phyloP scores from a whole-genome alignment of 139 green algal species.

The Axilococcus clingmanii region DNA sequence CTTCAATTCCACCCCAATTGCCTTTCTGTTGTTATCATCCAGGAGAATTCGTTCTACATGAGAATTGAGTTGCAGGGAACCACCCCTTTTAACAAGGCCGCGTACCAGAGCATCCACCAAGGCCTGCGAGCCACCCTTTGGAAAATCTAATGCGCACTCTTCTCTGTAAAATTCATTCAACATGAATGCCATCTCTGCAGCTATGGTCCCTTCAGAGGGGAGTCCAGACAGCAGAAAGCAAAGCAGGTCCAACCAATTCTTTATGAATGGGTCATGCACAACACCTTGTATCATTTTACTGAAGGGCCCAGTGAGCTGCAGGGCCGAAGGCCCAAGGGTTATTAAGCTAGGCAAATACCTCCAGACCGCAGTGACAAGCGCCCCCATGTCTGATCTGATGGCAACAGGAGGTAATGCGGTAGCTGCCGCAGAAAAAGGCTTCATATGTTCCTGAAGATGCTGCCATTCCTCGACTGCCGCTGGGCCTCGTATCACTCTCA shows the following conservation, averaged over 20 bases:
- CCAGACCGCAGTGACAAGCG: conserved; percentile 51
- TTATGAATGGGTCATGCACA: conserved; percentile 75
- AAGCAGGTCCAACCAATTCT: conserved; percentile 91
- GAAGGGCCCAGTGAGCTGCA: conserved; percentile 74
- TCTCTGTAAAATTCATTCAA: conserved; percentile 65
- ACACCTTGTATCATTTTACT: conserved; percentile 39
- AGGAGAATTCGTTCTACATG: conserved; percentile 80
- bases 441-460: conserved; percentile 64
- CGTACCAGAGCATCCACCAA: conserved; percentile 81
- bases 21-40: conserved; percentile 50
- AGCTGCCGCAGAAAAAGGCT: conserved; percentile 66
- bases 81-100: conserved; percentile 62
- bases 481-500: conserved; percentile 32
- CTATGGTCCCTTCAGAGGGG: conserved; percentile 83
- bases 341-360: conserved; percentile 68
- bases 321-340: conserved; percentile 21
- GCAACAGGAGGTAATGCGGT: conserved; percentile 75
- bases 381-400: conserved; percentile 56
- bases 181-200: conserved; percentile 91
- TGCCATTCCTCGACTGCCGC: conserved; percentile 42
- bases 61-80: conserved; percentile 52
- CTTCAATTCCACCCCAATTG: conserved; percentile 22
- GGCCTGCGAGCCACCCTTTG: conserved; percentile 72
- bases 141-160: conserved; percentile 78
- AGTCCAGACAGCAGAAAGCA: conserved; percentile 91